Base-by-base conservation (phyloP, 305 asterid genomes). In the Fraxinus sp. region DNA sequence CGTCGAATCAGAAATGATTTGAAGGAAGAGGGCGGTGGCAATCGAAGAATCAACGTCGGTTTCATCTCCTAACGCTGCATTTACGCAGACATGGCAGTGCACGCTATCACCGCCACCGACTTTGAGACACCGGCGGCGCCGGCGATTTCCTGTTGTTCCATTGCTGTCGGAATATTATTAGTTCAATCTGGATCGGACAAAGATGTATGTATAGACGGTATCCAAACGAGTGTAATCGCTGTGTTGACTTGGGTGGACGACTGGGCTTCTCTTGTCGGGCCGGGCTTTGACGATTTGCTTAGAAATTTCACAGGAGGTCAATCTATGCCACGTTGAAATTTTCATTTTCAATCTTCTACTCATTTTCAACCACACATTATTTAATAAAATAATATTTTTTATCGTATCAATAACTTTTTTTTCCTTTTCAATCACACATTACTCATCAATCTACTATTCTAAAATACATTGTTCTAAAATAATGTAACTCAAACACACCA, bases 1-100 rank as follows among this genome's bases (percentile, higher is more conserved):
- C 98, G 95, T 57, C 99, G 94, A 30, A 93, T 83, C 89, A 94
- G 30, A 85, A 87, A 90, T 59, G 97, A 90, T 78, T 86, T 87
- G 46, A 86, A 92, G 59, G 98, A 96, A 85, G 83, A 73, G 2
- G 99, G 93, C 79, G 94, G 98, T 1, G 94, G 94, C 64, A 94
- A 87, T 14, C 98, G 97, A 74, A 94, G 94, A 80, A 96, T 77
- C 83, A 92, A 81, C 13, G 97, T 86, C 7, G n/a, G n/a, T n/a
- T n/a, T n/a, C n/a, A n/a, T n/a, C n/a, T n/a, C n/a, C n/a, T n/a
- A n/a, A n/a, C n/a, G n/a, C n/a, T n/a, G n/a, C n/a, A n/a, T n/a
- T n/a, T n/a, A n/a, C 33, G 91, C 81, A 0, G 98, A 90, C 98
- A 96, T 89, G 35, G 89, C 87, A 11, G 86, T 84, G 86, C 98